Evolutionary conservation across 2,329 filamentous ascomycete genomes (phyloP), one percentile per base, ranked within the genome.

Genomic region (Cadophora sp.): DNA sequence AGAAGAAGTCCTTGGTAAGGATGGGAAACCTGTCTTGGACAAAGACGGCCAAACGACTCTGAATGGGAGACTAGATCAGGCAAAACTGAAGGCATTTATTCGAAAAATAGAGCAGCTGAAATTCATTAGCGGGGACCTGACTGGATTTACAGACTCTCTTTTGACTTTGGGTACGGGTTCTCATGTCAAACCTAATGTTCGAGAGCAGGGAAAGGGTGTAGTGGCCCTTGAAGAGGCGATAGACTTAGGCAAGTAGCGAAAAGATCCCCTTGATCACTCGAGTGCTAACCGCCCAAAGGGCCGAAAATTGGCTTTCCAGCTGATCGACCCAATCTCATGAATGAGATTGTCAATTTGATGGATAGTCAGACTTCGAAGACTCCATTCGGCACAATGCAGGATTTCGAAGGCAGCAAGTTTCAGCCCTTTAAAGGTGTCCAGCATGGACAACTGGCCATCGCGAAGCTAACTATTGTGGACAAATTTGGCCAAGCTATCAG

Each of bases 381-480:
- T 0, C 82, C 81, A 0, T 83, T 79, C 66, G 79, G 75, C 0
- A 71, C 71, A 11, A 53, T 76, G 4, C 71, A 73, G 11, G 68
- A 75, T 26, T 76, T 78, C 24, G 50, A 34, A 8, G 73, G 72
- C 16, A 60, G 53, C 3, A 64, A 70, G 1, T 73, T 62, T 43
- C 65, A 66, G 11, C 77, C 81, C 0, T 83, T 85, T 72, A 84
- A 84, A 69, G 80, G 79, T 0, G 82, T 79, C 0, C 83, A 80
- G 0, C 84, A 86, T 71, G 84, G 84, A 0, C 84, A 86, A 69
- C 76, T 85, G 7, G 65, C 74, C 11, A 82, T 84, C 68, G 77
- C 77, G 1, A 83, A 84, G 69, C 66, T 86, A 51, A 83, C 83
- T 70, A 78, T 85, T 50, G 75, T 85, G 37, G 83, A 85, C 74